Conservation (phyloP, 139 green algal species). For the Gonium pectorale region DNA sequence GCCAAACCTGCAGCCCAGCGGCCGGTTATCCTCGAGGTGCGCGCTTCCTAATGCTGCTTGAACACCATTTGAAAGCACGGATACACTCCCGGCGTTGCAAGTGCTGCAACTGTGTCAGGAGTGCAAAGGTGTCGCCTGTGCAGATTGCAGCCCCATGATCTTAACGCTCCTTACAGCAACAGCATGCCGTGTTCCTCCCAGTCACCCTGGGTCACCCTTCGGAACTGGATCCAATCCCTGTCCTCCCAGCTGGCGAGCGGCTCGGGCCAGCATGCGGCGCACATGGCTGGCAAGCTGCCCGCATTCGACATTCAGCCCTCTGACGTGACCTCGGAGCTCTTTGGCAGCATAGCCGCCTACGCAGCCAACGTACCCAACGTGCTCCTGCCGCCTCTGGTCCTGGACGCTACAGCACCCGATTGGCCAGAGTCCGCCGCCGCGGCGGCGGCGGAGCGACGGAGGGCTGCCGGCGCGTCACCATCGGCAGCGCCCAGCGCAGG, state of each 20-base stretch:
- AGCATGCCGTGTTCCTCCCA: background rate
- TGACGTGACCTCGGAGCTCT: conserved; percentile 50
- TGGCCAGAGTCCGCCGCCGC: conserved; percentile 19
- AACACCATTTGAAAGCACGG: background rate
- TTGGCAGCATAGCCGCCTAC: conserved; percentile 35
- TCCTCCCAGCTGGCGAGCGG: conserved; percentile 54
- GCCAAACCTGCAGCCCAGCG: background rate
- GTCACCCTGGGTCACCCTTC: background rate
- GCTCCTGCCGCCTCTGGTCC: conserved; percentile 43
- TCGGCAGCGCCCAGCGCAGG: background rate
- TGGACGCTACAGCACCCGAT: conserved; percentile 43
- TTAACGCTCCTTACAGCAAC: background rate
- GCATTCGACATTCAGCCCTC: conserved; percentile 58
- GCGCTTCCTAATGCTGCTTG: background rate
- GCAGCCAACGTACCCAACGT: conserved; percentile 35
- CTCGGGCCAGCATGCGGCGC: conserved; percentile 65
- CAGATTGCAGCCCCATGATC: background rate
- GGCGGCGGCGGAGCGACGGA: background rate
- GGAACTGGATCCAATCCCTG: too few relatives aligned
- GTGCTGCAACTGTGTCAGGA: background rate
- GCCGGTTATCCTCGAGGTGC: background rate
- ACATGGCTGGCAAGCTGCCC: conserved; percentile 52
- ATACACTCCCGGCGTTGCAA: background rate
- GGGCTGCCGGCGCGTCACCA: background rate
- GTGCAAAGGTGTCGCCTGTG: background rate